These are phyloP conservation scores for Nakazawaea sp. DNA, from an alignment of 805 yeast genomes.

Conservation along the genomic window DNA sequence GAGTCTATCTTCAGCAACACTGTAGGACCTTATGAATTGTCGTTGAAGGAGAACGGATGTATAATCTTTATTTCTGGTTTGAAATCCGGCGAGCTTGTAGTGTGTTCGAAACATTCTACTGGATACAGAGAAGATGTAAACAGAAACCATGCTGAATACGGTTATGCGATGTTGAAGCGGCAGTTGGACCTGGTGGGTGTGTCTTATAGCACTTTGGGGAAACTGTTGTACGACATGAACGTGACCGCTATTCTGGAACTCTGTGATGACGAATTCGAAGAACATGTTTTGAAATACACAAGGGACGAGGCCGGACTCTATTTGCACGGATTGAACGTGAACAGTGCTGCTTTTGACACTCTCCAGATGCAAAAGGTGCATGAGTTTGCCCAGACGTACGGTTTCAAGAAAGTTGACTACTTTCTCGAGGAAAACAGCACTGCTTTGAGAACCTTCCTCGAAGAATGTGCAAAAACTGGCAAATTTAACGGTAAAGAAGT, in stretches of 20 bases:
- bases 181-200: slow-evolving; percentile 42
- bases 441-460: slow-evolving; percentile 43
- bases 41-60: slow-evolving; percentile 92
- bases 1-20: slow-evolving; percentile 38
- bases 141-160: slow-evolving; percentile 71
- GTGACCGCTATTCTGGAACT: slow-evolving; percentile 87
- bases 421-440: slow-evolving; percentile 30
- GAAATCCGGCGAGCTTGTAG: slow-evolving; percentile 68
- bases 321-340: slow-evolving; percentile 80
- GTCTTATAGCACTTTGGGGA: slow-evolving; percentile 46
- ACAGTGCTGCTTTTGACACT: slow-evolving; percentile 58
- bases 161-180: slow-evolving; percentile 46
- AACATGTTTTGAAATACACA: slow-evolving; percentile 77
- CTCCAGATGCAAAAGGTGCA: slow-evolving; percentile 53
- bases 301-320: slow-evolving; percentile 72
- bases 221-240: slow-evolving; percentile 38
- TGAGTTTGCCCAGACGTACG: slow-evolving; percentile 57
- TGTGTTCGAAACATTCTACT: slow-evolving; percentile 87
- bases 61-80: slow-evolving; percentile 78
- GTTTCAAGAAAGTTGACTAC: slow-evolving; percentile 57
- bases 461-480: slow-evolving; percentile 57
- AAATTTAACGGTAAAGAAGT: slow-evolving; percentile 63
- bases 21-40: slow-evolving; percentile 70
- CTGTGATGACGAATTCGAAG: slow-evolving; percentile 92
- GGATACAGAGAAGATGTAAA: slow-evolving; percentile 51